Base-by-base conservation (phyloP, 2,329 filamentous ascomycete genomes). In the Didymella exigua region DNA sequence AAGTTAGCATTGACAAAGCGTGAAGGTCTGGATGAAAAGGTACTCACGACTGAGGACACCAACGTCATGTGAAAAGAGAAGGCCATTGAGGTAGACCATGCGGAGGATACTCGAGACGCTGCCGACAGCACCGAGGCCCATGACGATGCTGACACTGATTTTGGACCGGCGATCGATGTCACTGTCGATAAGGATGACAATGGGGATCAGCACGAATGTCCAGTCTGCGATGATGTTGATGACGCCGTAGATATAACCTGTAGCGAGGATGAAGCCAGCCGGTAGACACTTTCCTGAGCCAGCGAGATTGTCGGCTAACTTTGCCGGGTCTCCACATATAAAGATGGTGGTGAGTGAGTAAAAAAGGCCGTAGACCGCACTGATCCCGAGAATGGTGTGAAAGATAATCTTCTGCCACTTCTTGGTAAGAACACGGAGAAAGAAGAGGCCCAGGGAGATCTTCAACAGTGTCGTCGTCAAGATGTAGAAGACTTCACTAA, bases 401-500 rank as follows among this genome's bases (percentile, higher is more conserved):
- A 72, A 72, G 2, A 68, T 56, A 9, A 54, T 24, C 0, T 37
- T 65, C 61, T 74, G 71, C 71, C 71, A 74, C 11, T 49, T 60
- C 31, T 69, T 64, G 9, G 66, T 71, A 10, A 74, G 59, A 5
- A 74, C 60, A 16, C 71, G 68, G 1, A 74, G 62, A 40, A 74
- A 74, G 66, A 74, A 74, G 19, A 74, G 68, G 1, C 71, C 70
- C 3, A 74, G 57, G 2, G 71, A 73, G 11, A 73, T 65, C 59
- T 83, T 84, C 38, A 82, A 74, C 16, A 80, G 63, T 5, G 78
- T 76, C 6, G 79, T 81, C 0, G 78, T 77, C 56, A 82, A 72
- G 23, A 81, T 77, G 65, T 85, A 86, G 65, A 79, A 82, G 43
- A 81, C 72, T 61, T 84, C 82, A 16, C 59, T 61, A 5, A 73